A percentile compares a stretch with the other conserved stretches of the same genome.
phyloP scores from a whole-genome alignment of 345 rosid species.

The Dipteronia dyeriana region DNA sequence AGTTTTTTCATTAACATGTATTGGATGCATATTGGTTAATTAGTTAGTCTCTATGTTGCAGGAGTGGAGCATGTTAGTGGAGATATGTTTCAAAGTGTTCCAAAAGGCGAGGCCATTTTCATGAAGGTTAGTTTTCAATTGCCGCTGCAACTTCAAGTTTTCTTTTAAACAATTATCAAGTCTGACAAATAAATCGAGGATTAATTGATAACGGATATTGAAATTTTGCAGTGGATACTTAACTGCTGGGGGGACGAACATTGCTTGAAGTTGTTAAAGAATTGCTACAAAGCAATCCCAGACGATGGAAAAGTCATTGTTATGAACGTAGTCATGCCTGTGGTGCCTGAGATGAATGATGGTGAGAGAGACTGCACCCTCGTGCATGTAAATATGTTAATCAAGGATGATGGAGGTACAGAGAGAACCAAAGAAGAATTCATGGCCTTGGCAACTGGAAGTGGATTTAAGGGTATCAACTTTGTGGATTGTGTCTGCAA shows the following conservation, averaged over 20 bases:
- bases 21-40: too few species aligned
- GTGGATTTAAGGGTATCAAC: constrained; percentile 27
- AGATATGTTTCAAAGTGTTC: constrained; percentile 35
- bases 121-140: constrained; percentile 33
- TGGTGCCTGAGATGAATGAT: constrained; percentile 30
- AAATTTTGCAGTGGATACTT: constrained; percentile 34
- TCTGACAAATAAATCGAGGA: too few species aligned
- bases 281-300: constrained; percentile 48
- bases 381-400: constrained; percentile 35
- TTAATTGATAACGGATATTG: too few species aligned
- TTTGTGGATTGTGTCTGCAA: not conserved
- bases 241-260: constrained; percentile 53
- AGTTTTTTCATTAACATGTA: too few species aligned
- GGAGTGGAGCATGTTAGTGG: constrained; percentile 35
- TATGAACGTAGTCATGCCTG: constrained; percentile 35
- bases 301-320: constrained; percentile 49
- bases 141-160: too few species aligned
- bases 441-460: constrained; percentile 26
- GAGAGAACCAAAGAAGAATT: constrained; percentile 44
- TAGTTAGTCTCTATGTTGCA: too few species aligned
- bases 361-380: constrained; percentile 24
- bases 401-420: constrained; percentile 39
- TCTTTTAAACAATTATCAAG: too few species aligned
- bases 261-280: constrained; percentile 45
- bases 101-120: constrained; percentile 35